Evolutionary conservation across 192 early-diverging fungal genomes (phyloP).

Genomic region (Radiomyces spectabilis): DNA sequence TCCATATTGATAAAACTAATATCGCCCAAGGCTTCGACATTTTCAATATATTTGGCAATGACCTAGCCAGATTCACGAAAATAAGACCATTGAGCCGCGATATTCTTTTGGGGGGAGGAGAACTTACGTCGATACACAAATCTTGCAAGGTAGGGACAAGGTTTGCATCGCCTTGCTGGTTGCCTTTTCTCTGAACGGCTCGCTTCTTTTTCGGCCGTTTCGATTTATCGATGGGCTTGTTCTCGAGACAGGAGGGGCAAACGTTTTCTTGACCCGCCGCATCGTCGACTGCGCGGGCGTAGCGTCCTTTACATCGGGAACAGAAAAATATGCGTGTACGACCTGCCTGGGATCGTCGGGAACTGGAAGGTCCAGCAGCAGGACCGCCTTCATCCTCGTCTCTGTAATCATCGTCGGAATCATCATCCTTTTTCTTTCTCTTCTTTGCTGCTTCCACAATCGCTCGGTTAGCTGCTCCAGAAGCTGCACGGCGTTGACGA

Average conservation of each 20-base stretch:
- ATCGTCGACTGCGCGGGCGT: constrained; percentile 22
- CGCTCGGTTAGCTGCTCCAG: background rate
- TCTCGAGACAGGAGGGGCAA: constrained; percentile 21
- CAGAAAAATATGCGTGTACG: constrained; percentile 37
- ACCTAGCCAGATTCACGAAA: constrained; percentile 20
- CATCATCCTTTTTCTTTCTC: constrained; percentile 16
- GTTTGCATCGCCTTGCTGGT: constrained; percentile 1
- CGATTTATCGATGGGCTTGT: background rate
- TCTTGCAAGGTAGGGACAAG: constrained; percentile 54
- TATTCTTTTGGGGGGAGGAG: background rate
- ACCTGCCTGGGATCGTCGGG: constrained; percentile 12
- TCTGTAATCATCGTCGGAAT: constrained; percentile 14
- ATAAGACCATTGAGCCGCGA: background rate
- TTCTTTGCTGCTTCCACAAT: constrained; percentile 18
- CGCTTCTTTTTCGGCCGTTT: background rate
- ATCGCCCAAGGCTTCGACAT: constrained; percentile 81
- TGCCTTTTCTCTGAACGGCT: background rate
- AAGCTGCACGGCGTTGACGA: background rate
- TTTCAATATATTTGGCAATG: constrained; percentile 71
- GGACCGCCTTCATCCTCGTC: constrained; percentile 13
- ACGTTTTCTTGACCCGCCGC: constrained; percentile 17
- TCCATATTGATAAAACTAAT: constrained; percentile 61
- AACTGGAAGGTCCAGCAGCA: constrained; percentile 6
- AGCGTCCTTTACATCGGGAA: constrained; percentile 32
- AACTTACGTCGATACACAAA: constrained; percentile 48